These are phyloP conservation scores for Parascedosporium putredinis DNA, from an alignment of 2,329 filamentous ascomycete genomes.

Conservation along the genomic window DNA sequence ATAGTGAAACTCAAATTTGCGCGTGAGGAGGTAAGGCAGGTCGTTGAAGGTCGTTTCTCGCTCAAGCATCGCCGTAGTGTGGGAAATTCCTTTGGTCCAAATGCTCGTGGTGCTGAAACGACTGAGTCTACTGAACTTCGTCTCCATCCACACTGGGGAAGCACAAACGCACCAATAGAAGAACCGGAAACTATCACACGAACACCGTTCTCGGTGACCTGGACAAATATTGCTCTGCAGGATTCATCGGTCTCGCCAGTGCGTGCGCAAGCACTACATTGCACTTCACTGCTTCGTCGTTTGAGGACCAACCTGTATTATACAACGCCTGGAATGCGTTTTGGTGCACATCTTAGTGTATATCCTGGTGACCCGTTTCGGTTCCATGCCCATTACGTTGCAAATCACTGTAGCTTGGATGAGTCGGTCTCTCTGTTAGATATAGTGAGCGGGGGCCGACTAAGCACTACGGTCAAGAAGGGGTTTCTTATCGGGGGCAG, in stretches of 20 bases:
- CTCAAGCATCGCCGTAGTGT: too few relatives aligned
- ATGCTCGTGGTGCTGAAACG: too few relatives aligned
- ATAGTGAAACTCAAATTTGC: constrained; percentile 42
- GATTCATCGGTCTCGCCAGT: background rate
- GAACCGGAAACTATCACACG: background rate
- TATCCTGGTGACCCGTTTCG: constrained; percentile 92
- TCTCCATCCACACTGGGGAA: too few relatives aligned
- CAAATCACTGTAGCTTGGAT: constrained; percentile 76
- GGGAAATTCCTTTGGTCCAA: too few relatives aligned
- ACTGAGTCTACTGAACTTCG: too few relatives aligned
- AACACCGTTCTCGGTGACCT: background rate
- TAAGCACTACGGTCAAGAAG: constrained; percentile 95
- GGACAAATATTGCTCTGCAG: background rate
- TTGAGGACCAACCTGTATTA: constrained; percentile 45
- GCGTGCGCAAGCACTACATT: background rate
- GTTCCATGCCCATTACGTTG: constrained; percentile 91
- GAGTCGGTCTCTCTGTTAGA: constrained; percentile 77
- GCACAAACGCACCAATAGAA: too few relatives aligned
- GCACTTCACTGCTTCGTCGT: background rate
- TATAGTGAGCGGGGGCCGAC: constrained; percentile 71
- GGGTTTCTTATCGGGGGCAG: constrained; percentile 76
- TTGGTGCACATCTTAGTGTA: constrained; percentile 87
- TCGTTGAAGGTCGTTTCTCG: constrained; percentile 28
- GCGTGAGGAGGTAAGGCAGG: constrained; percentile 30
- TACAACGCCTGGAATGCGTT: constrained; percentile 83